A percentile compares a stretch with the other conserved stretches of the same genome.
Evolutionary conservation across 352 stramenopile genomes (phyloP).

Genomic region (Globisporangium heterothallicum): DNA sequence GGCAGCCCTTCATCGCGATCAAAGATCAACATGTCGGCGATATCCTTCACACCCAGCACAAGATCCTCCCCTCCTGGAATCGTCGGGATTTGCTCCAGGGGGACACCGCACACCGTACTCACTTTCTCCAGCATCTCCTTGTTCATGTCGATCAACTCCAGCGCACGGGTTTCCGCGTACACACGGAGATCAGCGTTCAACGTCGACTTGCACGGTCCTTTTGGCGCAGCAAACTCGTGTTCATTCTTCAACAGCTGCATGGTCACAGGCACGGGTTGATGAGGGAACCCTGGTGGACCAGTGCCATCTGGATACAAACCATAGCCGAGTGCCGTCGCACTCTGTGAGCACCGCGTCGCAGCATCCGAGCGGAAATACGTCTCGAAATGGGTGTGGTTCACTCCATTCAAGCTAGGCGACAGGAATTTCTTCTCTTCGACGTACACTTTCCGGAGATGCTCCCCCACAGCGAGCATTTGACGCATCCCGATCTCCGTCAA

Average conservation of each 20-base stretch:
- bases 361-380: constrained; percentile 82
- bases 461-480: constrained; percentile 58
- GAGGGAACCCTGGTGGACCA: constrained; percentile 53
- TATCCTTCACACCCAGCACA: constrained; percentile 74
- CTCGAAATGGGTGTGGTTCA: constrained; percentile 75
- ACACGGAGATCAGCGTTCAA: constrained; percentile 42
- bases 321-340: constrained; percentile 64
- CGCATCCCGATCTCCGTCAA: constrained; percentile 81
- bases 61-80: constrained; percentile 62
- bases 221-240: constrained; percentile 79
- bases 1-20: constrained; percentile 62
- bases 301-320: constrained; percentile 80
- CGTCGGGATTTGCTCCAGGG: constrained; percentile 46
- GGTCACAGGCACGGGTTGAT: constrained; percentile 74
- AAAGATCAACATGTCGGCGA: constrained; percentile 83
- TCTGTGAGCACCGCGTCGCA: constrained; percentile 76
- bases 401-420: constrained; percentile 61
- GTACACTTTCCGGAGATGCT: constrained; percentile 69
- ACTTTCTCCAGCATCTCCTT: constrained; percentile 47
- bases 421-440: constrained; percentile 64
- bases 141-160: constrained; percentile 56
- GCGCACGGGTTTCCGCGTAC: constrained; percentile 51
- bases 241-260: constrained; percentile 84
- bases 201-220: constrained; percentile 57
- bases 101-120: constrained; percentile 52